A percentile compares a stretch with the other conserved stretches of the same genome.
Evolutionary conservation across 495 filamentous ascomycete species (phyloP).

Genomic region (Aspergillus cavernicola): DNA sequence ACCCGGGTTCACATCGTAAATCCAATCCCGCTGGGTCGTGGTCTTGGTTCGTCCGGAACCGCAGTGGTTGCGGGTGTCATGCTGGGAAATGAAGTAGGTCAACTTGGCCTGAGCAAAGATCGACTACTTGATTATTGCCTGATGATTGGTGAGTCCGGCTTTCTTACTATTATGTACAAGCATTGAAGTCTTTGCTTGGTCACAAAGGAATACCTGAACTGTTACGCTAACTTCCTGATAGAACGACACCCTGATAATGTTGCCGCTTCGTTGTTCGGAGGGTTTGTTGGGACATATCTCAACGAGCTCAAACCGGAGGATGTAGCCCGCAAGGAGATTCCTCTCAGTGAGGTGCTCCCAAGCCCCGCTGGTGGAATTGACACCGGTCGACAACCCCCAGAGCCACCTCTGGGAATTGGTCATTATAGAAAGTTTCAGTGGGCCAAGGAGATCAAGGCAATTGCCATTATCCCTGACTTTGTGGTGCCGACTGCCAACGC

Average conservation of each 20-base stretch:
- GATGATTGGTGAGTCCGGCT: slow-evolving; percentile 65
- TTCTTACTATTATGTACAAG: not conserved
- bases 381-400: slow-evolving; percentile 75
- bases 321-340: slow-evolving; percentile 82
- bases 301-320: slow-evolving; percentile 85
- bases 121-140: slow-evolving; percentile 91
- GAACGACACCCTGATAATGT: slow-evolving; percentile 98
- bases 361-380: slow-evolving; percentile 82
- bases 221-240: slow-evolving; percentile 14
- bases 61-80: slow-evolving; percentile 92
- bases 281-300: slow-evolving; percentile 94
- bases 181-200: not conserved
- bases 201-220: not conserved
- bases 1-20: slow-evolving; percentile 93
- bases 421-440: slow-evolving; percentile 90
- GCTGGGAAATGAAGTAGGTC: slow-evolving; percentile 84
- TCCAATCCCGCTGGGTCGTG: slow-evolving; percentile 85
- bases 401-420: slow-evolving; percentile 86
- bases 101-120: slow-evolving; percentile 72
- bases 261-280: slow-evolving; percentile 88
- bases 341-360: slow-evolving; percentile 89
- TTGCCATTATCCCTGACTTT: slow-evolving; percentile 92
- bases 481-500: slow-evolving; percentile 88
- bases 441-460: slow-evolving; percentile 89
- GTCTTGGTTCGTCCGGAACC: slow-evolving; percentile 87